Evolutionary conservation across 805 yeast species (phyloP), one percentile per base, ranked within the genome.

Genomic region (Zygosaccharomyces pseudorouxii): DNA sequence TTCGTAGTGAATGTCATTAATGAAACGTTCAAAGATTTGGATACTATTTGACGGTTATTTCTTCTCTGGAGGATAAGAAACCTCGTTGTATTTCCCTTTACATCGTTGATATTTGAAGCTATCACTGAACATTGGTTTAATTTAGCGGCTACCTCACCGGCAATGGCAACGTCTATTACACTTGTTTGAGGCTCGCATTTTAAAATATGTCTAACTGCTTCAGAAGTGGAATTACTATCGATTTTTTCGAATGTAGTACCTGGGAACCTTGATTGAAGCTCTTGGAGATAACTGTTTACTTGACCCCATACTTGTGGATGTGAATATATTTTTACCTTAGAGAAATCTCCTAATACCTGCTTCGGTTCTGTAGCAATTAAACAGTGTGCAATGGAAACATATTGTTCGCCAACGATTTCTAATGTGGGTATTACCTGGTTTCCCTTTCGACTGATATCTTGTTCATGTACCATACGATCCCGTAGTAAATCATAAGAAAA

Each of bases 221-320:
- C 79, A 0, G 96, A 84, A 0, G 98, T 92, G 0, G 97, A 88
- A 1, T 77, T 73, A 2, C 83, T 74, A 65, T 89, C 96, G 14
- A 85, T 72, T 51, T 68, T 74, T 45, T 74, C 75, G 29, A 77
- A 71, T 19, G 64, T 57, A 3, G 54, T 52, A 3, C 45, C 37
- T 12, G 69, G 67, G 33, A 70, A 65, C 40, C 59, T 61, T 11
- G 62, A 47, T 36, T 60, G 50, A 61, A 71, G 52, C 53, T 50
- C 45, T 11, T 71, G 61, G 37, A 86, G 62, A 70, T 86, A 93
- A 19, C 70, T 64, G 2, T 76, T 71, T 43, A 87, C 83, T 64
- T 92, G 99, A 8, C 97, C 95, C 99, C 99, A 92, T 0, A 90
- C 99, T 65, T 92, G 99, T 1, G 99, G 97, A 67, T 92, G 99